These are phyloP conservation scores for Globisporangium polare DNA, from an alignment of 352 stramenopile genomes.

Conservation along the genomic window DNA sequence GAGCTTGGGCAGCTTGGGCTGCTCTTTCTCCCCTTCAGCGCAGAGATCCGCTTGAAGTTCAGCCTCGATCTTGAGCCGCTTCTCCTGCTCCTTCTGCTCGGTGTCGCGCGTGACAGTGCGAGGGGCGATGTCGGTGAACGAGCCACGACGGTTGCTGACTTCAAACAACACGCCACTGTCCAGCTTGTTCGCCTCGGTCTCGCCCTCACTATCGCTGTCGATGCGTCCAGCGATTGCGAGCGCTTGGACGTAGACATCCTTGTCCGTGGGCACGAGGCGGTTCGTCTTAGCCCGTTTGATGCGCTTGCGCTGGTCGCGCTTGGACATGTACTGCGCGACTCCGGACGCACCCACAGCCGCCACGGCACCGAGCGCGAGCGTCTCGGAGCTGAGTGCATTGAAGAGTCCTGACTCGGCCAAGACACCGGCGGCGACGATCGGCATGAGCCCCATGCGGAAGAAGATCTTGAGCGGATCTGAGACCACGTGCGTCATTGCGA, in stretches of 20 bases:
- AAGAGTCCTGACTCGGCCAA: constrained; percentile 55
- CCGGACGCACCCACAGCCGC: constrained; percentile 40
- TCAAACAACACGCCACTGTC: not conserved
- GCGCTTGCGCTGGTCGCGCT: constrained; percentile 20
- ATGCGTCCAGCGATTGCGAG: constrained; percentile 16
- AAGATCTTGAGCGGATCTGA: constrained; percentile 69
- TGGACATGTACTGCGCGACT: constrained; percentile 44
- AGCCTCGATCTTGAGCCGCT: constrained; percentile 18
- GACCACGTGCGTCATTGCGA: constrained; percentile 57
- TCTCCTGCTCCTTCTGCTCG: constrained; percentile 7
- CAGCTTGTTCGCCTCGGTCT: not conserved
- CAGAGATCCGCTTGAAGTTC: constrained; percentile 18
- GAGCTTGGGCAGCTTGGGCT: constrained; percentile 30
- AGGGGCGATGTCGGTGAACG: constrained; percentile 31
- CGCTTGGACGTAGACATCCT: constrained; percentile 17
- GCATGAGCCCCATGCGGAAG: constrained; percentile 68
- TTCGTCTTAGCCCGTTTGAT: constrained; percentile 19
- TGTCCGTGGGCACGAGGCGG: constrained; percentile 28
- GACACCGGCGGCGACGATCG: constrained; percentile 49
- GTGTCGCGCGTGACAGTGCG: constrained; percentile 17
- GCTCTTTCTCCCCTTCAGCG: not conserved
- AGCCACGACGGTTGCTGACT: constrained; percentile 10
- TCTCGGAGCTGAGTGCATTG: constrained; percentile 39
- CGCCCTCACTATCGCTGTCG: constrained; percentile 9
- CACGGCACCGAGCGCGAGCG: constrained; percentile 37